phyloP scores from a whole-genome alignment of 257 asterid genomes.

The Agastache rugosa region DNA sequence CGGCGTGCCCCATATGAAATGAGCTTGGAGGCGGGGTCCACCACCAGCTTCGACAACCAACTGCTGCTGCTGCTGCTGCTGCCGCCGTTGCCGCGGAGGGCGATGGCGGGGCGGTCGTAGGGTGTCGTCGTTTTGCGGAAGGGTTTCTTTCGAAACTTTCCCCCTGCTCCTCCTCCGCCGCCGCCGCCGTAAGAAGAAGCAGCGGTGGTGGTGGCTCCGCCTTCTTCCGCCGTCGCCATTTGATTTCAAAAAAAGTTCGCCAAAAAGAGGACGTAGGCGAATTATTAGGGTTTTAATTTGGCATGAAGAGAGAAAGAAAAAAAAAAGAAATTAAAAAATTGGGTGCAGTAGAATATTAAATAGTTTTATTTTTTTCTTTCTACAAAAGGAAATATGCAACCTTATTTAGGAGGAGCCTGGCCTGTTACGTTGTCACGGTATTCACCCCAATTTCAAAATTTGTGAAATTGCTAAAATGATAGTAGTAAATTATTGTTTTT shows the following conservation, averaged over 20 bases:
- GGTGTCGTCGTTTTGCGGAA: constrained; percentile 47
- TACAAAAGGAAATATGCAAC: neutral
- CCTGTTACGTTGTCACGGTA: neutral
- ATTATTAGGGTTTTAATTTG: constrained; percentile 44
- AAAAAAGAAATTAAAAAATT: neutral
- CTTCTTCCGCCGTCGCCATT: constrained; percentile 49
- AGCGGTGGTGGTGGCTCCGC: constrained; percentile 38
- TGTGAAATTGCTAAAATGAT: neutral
- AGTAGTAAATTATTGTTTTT: no score
- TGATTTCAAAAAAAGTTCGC: constrained; percentile 31
- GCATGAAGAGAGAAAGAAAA: neutral
- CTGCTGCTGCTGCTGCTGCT: constrained; percentile 29
- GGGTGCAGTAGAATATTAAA: neutral
- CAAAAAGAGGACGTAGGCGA: constrained; percentile 22
- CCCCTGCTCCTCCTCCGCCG: constrained; percentile 51
- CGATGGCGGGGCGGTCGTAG: constrained; percentile 48
- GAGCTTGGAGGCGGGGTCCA: constrained; percentile 75
- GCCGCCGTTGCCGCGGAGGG: constrained; percentile 33
- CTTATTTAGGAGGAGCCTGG: no score
- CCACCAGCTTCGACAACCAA: constrained; percentile 66
- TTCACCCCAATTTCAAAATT: neutral
- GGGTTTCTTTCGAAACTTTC: constrained; percentile 48
- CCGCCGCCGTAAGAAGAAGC: constrained; percentile 36
- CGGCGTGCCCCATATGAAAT: constrained; percentile 57
- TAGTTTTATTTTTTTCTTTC: neutral